Percentiles rank a stretch among this genome's conserved stretches.
Conservation (phyloP, 2,329 filamentous ascomycete genomes). For the Colletotrichum sp. region DNA sequence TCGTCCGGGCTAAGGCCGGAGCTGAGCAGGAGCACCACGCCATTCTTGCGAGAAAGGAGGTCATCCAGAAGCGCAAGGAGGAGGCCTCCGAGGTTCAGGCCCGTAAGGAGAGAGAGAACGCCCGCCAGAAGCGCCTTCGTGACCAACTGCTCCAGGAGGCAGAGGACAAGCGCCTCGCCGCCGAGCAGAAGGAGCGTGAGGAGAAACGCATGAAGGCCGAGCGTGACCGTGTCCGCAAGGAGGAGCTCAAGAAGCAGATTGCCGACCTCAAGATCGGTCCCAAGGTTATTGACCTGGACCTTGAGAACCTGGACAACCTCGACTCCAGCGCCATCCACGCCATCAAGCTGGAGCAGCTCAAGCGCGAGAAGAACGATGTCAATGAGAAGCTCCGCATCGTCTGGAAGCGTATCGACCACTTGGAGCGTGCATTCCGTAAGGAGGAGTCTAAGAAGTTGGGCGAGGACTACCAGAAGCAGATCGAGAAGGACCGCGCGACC, state of each 20-base stretch:
- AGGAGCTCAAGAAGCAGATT: conserved; percentile 92
- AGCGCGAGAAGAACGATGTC: conserved; percentile 97
- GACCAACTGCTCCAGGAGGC: conserved; percentile 90
- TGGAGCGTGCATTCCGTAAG: conserved; percentile 95
- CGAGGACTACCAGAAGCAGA: conserved; percentile 85
- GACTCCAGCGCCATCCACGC: conserved; percentile 90
- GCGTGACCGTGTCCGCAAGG: conserved; percentile 86
- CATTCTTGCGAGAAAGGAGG: conserved; percentile 81
- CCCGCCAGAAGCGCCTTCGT: conserved; percentile 83
- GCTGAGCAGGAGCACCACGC: conserved; percentile 92
- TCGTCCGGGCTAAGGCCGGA: conserved; percentile 82
- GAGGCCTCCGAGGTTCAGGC: conserved; percentile 89
- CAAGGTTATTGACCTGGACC: conserved; percentile 77
- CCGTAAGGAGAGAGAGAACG: conserved; percentile 90
- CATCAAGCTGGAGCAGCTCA: conserved; percentile 93
- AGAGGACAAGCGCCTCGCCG: conserved; percentile 86
- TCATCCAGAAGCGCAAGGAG: conserved; percentile 98
- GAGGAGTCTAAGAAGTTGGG: conserved; percentile 93
- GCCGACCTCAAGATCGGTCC: conserved; percentile 89
- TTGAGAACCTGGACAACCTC: conserved; percentile 82
- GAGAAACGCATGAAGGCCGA: conserved; percentile 85
- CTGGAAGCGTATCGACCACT: conserved; percentile 93
- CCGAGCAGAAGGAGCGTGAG: conserved; percentile 91
- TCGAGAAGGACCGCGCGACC: conserved; percentile 75
- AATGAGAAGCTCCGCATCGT: conserved; percentile 90